Evolutionary conservation across 176 grass and related monocot genomes (phyloP), one percentile per base, ranked within the genome.

Genomic region (Luzula sylvatica): DNA sequence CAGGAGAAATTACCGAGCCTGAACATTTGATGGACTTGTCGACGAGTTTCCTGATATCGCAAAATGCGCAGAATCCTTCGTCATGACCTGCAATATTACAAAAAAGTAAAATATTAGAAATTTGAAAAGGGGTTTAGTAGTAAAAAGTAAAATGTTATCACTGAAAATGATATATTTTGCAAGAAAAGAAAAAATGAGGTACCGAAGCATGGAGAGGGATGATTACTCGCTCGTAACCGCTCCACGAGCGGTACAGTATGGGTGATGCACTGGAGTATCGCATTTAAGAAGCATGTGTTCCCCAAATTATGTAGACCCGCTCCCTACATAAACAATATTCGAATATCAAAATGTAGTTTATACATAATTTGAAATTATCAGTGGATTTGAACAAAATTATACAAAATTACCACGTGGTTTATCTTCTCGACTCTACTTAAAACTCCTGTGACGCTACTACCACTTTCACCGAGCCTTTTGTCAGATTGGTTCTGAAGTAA

Each of bases 251-350:
- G 85, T 20, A 90, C 85, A 23, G 85, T 98, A 50, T 98, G 92
- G 30, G 86, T 86, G 23, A 98, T 81, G 68, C 92, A 98, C 52
- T 98, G 92, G 42, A 98, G 85, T 42, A 72, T 77, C 40, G 77
- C 59, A 50, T 98, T 98, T 18, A 98, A 32, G 54, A 90, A 98
- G 62, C 85, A 87, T 38, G 92, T 98, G 71, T 98, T 90, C 25
- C 85, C 92, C 68, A 98, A 69, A 73, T 98, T 98, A 24, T 46
- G 27, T 47, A 98, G 92, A 68, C 71, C 72, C 59, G 92, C 85
- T 49, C 85, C 92, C 92, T 98, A 52, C 39, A 63, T 20, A 65
- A 27, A 18, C 8, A 21, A 35, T 35, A 35, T 35, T 38, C 11
- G 20, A 48, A 51, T 19, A 51, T n/a, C n/a, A n/a, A n/a, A n/a